A percentile compares a stretch with the other conserved stretches of the same genome.
Evolutionary conservation across 2,329 filamentous ascomycete genomes (phyloP).

Genomic region (Aspergillus puulaauensis): DNA sequence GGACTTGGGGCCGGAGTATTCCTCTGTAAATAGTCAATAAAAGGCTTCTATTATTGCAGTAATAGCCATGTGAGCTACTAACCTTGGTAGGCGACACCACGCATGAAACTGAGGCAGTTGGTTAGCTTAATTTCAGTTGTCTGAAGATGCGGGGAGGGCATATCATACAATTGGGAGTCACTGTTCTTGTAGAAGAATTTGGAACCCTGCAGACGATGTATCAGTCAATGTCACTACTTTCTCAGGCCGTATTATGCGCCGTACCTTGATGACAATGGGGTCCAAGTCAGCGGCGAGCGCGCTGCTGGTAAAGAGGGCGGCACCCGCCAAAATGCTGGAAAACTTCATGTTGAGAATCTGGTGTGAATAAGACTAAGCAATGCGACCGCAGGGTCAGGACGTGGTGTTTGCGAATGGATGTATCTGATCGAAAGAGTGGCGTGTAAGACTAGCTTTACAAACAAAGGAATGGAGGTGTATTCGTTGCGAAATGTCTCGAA

Average conservation of each 20-base stretch:
- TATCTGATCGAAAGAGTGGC: slow-evolving; percentile 1
- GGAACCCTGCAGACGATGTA: slow-evolving; percentile 54
- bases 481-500: neutral
- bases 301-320: slow-evolving; percentile 44
- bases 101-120: slow-evolving; percentile 61
- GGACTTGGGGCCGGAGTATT: slow-evolving; percentile 57
- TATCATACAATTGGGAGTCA: slow-evolving; percentile 61
- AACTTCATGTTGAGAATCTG: slow-evolving; percentile 17
- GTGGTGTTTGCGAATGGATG: neutral
- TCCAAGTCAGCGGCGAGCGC: slow-evolving; percentile 56
- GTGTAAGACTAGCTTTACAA: slow-evolving; percentile 5
- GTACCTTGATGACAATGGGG: slow-evolving; percentile 54
- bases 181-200: slow-evolving; percentile 87
- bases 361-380: neutral
- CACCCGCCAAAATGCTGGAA: slow-evolving; percentile 13
- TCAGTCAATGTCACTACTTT: neutral
- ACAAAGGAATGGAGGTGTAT: slow-evolving; percentile 3
- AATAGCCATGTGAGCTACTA: neutral
- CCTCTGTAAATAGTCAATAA: slow-evolving; percentile 45
- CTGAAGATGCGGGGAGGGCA: neutral
- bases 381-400: neutral
- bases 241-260: neutral
- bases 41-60: neutral
- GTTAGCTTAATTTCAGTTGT: slow-evolving; percentile 3
- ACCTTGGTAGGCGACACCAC: slow-evolving; percentile 87